phyloP scores from a whole-genome alignment of 352 stramenopile genomes.

The Albugo candida region DNA sequence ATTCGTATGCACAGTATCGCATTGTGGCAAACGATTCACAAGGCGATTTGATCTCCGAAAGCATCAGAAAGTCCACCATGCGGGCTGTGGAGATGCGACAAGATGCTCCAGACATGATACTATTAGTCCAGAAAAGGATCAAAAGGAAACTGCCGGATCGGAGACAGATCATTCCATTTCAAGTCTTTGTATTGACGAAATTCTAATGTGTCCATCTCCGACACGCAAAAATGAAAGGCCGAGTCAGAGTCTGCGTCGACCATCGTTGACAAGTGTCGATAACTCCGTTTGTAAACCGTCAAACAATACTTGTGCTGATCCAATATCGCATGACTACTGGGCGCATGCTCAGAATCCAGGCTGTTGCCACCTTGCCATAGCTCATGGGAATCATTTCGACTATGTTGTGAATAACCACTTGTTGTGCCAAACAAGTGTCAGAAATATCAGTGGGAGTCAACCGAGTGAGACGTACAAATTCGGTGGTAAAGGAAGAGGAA shows the following conservation, averaged over 20 bases:
- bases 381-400: conserved; percentile 59
- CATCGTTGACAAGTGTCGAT: too few species aligned
- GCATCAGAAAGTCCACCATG: conserved; percentile 33
- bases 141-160: not conserved
- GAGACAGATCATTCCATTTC: not conserved
- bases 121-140: not conserved
- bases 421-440: conserved; percentile 55
- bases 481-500: too few species aligned
- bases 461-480: not conserved
- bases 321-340: conserved; percentile 28
- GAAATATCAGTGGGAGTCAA: conserved; percentile 11
- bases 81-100: not conserved
- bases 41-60: conserved; percentile 55
- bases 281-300: too few species aligned
- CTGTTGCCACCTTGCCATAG: conserved; percentile 55
- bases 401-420: conserved; percentile 72
- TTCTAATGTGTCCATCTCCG: too few species aligned
- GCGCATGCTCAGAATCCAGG: conserved; percentile 24
- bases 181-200: not conserved
- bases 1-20: conserved; percentile 28
- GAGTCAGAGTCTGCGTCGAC: too few species aligned
- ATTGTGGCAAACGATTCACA: conserved; percentile 27
- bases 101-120: conserved; percentile 1
- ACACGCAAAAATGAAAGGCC: too few species aligned
- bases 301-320: too few species aligned